Evolutionary conservation across 2,329 filamentous ascomycete genomes (phyloP).

Genomic region (Paraphaeosphaeria sporulosa): DNA sequence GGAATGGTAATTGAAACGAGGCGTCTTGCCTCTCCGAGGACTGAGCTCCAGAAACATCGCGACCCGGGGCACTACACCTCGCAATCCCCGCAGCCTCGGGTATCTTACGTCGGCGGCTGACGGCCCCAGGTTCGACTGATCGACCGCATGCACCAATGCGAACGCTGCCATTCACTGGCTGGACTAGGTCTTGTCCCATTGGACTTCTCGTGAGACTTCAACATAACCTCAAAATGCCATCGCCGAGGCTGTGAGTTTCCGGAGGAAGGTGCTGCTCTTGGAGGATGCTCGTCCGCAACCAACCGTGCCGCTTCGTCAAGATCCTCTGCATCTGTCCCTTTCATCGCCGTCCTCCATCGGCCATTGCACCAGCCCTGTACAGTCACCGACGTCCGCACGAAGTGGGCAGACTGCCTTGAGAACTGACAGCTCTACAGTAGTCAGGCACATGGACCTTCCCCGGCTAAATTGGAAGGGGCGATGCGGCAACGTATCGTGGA

Average conservation of each 20-base stretch:
- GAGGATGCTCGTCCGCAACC: too few relatives aligned
- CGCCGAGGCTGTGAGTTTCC: neutral
- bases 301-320: too few relatives aligned
- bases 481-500: too few relatives aligned
- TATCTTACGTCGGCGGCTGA: constrained; percentile 24
- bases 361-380: neutral
- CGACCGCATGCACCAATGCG: neutral
- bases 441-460: neutral
- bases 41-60: constrained; percentile 9
- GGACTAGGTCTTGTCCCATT: neutral
- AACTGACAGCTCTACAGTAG: too few relatives aligned
- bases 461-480: neutral
- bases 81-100: constrained; percentile 4
- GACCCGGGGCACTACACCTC: neutral
- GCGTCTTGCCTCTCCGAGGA: neutral
- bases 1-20: constrained; percentile 24
- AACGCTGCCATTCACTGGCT: neutral
- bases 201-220: too few relatives aligned
- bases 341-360: too few relatives aligned
- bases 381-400: neutral
- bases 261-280: too few relatives aligned
- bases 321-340: too few relatives aligned
- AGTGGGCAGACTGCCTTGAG: too few relatives aligned
- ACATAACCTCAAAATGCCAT: neutral
- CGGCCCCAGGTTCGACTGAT: neutral